A percentile compares a stretch with the other conserved stretches of the same genome.
Conservation (phyloP, 2,329 filamentous ascomycete genomes). For the Aspergillus ochraceoroseus region DNA sequence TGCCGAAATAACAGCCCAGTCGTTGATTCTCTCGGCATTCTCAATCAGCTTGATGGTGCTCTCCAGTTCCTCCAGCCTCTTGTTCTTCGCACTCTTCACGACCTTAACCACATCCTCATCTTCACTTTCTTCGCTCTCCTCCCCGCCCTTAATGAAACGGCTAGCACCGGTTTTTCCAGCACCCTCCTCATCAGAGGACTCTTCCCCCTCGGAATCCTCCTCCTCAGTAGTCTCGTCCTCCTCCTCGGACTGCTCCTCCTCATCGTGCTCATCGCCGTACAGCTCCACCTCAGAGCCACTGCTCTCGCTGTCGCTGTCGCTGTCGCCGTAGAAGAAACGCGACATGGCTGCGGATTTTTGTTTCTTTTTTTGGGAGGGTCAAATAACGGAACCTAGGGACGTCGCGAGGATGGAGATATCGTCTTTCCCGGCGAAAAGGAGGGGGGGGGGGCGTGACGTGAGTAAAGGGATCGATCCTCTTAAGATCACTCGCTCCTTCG, state of each 20-base stretch:
- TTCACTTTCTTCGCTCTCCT: constrained; percentile 74
- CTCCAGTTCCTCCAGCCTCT: constrained; percentile 90
- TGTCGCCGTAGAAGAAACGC: constrained; percentile 85
- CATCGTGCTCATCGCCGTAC: constrained; percentile 77
- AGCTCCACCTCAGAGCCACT: constrained; percentile 92
- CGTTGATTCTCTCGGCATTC: constrained; percentile 94
- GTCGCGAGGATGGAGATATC: constrained; percentile 21
- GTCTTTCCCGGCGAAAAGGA: constrained; percentile 23
- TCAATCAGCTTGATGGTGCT: constrained; percentile 84
- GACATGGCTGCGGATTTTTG: constrained; percentile 62
- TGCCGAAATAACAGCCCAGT: constrained; percentile 88
- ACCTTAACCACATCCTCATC: constrained; percentile 80
- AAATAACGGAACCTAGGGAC: constrained; percentile 17
- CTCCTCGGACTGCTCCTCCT: constrained; percentile 55
- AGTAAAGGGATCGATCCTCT: no score
- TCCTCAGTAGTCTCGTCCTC: no score
- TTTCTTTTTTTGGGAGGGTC: no score
- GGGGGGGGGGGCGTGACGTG: constrained; percentile 11
- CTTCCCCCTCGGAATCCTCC: constrained; percentile 44
- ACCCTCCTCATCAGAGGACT: constrained; percentile 37
- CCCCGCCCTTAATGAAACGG: constrained; percentile 75
- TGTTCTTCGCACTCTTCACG: constrained; percentile 97
- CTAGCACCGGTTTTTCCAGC: constrained; percentile 65
- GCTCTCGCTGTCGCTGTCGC: constrained; percentile 92
- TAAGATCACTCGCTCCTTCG: constrained; percentile 15